A percentile compares a stretch with the other conserved stretches of the same genome.
Conservation (phyloP, 495 filamentous ascomycete genomes). For the Pseudomonodictys pantanalensis region DNA sequence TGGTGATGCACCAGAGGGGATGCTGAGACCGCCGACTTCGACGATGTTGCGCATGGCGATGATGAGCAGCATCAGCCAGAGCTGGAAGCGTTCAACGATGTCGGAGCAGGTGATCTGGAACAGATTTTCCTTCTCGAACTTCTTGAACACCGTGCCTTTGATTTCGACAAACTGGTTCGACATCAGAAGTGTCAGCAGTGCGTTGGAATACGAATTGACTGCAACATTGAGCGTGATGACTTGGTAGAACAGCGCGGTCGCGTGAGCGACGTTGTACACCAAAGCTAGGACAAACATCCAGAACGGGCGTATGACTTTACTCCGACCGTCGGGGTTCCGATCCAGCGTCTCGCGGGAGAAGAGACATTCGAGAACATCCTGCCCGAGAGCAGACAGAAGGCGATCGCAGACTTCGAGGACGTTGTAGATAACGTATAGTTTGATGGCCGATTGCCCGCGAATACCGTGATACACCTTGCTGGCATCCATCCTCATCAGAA, state of each 20-base stretch:
- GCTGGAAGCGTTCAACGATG: constrained; percentile 93
- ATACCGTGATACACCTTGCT: constrained; percentile 99
- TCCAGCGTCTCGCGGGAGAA: constrained; percentile 91
- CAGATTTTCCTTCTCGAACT: constrained; percentile 93
- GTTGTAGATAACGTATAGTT: constrained; percentile 98
- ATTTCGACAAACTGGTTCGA: constrained; percentile 99
- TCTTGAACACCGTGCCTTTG: constrained; percentile 95
- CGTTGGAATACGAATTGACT: constrained; percentile 98
- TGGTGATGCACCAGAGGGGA: constrained; percentile 34
- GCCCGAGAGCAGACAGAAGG: constrained; percentile 83
- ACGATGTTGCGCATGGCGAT: constrained; percentile 94
- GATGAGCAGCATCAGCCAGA: constrained; percentile 95
- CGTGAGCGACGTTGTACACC: constrained; percentile 81
- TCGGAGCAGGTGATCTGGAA: constrained; percentile 97
- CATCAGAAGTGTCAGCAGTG: constrained; percentile 82
- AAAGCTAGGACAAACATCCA: constrained; percentile 87
- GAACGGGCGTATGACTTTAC: constrained; percentile 85
- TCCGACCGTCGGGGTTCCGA: constrained; percentile 79
- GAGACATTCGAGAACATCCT: constrained; percentile 93
- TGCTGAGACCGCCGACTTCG: constrained; percentile 71
- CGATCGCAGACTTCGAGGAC: constrained; percentile 87
- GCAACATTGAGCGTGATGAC: constrained; percentile 97
- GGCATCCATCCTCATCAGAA: constrained; percentile 90
- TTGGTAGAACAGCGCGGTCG: constrained; percentile 88
- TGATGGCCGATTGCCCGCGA: constrained; percentile 92